These are phyloP conservation scores for Durio zibethinus DNA, from an alignment of 345 rosid species.

Conservation along the genomic window DNA sequence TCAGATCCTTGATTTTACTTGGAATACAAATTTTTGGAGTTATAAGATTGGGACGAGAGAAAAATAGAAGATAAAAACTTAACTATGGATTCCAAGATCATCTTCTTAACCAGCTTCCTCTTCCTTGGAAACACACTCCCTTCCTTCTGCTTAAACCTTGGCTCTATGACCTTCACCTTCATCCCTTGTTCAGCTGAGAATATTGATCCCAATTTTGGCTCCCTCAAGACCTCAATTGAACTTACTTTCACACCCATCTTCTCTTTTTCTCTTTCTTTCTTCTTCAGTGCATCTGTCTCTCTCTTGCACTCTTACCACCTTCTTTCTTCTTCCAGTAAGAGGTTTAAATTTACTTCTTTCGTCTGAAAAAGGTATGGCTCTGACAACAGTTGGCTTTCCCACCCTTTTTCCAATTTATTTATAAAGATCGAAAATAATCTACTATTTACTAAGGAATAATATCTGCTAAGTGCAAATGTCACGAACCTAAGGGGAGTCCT, in stretches of 20 bases:
- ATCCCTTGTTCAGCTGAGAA: neutral
- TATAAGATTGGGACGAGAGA: neutral
- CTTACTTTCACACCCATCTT: neutral
- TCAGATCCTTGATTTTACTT: neutral
- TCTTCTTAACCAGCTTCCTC: constrained; percentile 40
- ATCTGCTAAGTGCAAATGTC: neutral
- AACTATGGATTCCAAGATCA: constrained; percentile 22
- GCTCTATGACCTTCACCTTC: constrained; percentile 4
- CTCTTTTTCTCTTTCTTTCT: neutral
- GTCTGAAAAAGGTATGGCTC: neutral
- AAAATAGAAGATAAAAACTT: constrained; percentile 12
- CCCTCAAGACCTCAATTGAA: neutral
- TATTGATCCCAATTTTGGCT: neutral
- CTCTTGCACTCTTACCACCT: neutral
- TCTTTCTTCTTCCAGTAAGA: neutral
- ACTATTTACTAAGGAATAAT: no score
- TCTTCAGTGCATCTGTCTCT: neutral
- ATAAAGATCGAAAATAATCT: no score
- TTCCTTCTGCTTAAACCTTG: constrained; percentile 28
- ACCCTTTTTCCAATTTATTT: neutral
- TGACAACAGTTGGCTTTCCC: no score
- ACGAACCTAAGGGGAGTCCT: no score
- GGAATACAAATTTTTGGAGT: neutral
- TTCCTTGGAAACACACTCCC: constrained; percentile 38
- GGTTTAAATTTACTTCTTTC: neutral